Conservation (phyloP, 768 basidiomycete species). For the Boletus pseudo-olivaceus region DNA sequence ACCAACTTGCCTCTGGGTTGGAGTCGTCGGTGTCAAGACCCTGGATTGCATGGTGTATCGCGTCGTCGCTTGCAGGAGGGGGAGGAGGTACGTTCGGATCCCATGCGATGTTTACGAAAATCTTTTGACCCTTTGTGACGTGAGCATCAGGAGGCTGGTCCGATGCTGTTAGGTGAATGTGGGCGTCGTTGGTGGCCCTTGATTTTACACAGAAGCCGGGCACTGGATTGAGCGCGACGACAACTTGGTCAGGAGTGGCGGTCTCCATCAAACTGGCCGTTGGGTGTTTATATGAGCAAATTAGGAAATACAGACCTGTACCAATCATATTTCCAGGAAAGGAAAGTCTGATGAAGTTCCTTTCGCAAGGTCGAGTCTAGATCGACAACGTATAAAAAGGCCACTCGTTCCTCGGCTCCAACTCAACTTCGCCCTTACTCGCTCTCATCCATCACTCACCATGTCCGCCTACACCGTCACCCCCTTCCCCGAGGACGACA, state of each 20-base stretch:
- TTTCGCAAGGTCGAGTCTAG: background rate
- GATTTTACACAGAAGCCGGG: conserved; percentile 76
- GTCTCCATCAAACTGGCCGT: conserved; percentile 15
- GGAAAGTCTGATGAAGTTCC: background rate
- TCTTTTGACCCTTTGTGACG: conserved; percentile 51
- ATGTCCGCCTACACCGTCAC: conserved; percentile 45
- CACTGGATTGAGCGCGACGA: conserved; percentile 47
- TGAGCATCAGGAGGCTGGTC: conserved; percentile 1
- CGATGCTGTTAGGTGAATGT: conserved; percentile 18
- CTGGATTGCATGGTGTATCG: conserved; percentile 54
- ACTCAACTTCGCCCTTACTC: background rate
- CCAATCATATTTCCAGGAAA: background rate
- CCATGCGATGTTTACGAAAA: conserved; percentile 76
- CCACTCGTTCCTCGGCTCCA: background rate
- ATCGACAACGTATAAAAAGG: conserved; percentile 26
- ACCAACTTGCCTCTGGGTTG: conserved; percentile 47
- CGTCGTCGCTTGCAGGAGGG: conserved; percentile 55
- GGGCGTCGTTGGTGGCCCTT: conserved; percentile 38
- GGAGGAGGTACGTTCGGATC: conserved; percentile 67
- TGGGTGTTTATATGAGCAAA: background rate
- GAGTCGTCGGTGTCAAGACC: conserved; percentile 43
- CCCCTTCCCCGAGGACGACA: conserved; percentile 62
- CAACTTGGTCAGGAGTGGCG: conserved; percentile 10
- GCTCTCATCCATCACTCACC: background rate
- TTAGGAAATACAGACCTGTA: conserved; percentile 9